A percentile compares a stretch with the other conserved stretches of the same genome.
These are phyloP conservation scores for Ziziphus jujuba DNA, from an alignment of 306 rosid species.

Conservation along the genomic window DNA sequence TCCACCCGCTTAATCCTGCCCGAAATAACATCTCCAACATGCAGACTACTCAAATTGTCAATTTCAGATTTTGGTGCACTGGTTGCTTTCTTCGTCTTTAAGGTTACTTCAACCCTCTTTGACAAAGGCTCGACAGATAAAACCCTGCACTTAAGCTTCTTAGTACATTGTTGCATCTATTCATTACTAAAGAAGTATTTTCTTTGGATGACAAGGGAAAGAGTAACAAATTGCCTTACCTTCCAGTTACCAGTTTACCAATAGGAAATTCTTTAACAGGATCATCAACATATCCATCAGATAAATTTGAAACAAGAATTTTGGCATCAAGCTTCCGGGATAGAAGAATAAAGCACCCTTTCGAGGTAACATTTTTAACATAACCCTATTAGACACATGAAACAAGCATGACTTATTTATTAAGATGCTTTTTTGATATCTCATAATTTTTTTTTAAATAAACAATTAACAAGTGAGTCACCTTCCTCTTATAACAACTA, in stretches of 20 bases:
- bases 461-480: not conserved
- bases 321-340: conserved; percentile 85
- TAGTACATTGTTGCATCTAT: conserved; percentile 22
- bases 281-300: conserved; percentile 61
- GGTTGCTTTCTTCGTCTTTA: conserved; percentile 51
- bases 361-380: conserved; percentile 69
- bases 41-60: conserved; percentile 53
- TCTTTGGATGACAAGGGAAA: conserved; percentile 2
- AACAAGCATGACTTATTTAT: conserved; percentile 4
- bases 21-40: conserved; percentile 63
- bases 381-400: conserved; percentile 58
- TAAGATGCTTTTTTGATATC: conserved; percentile 8
- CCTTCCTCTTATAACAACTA: too few species aligned
- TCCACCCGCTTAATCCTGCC: conserved; percentile 86
- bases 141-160: conserved; percentile 58
- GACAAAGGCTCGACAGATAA: conserved; percentile 81
- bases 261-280: conserved; percentile 73
- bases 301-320: conserved; percentile 77
- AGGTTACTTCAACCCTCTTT: conserved; percentile 81
- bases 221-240: conserved; percentile 38
- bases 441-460: not conserved
- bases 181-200: not conserved
- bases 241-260: conserved; percentile 83
- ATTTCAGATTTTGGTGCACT: conserved; percentile 37
- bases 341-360: conserved; percentile 83